These are phyloP conservation scores for Lobulomyces angularis DNA, from an alignment of 192 early-diverging fungal species.

Conservation along the genomic window DNA sequence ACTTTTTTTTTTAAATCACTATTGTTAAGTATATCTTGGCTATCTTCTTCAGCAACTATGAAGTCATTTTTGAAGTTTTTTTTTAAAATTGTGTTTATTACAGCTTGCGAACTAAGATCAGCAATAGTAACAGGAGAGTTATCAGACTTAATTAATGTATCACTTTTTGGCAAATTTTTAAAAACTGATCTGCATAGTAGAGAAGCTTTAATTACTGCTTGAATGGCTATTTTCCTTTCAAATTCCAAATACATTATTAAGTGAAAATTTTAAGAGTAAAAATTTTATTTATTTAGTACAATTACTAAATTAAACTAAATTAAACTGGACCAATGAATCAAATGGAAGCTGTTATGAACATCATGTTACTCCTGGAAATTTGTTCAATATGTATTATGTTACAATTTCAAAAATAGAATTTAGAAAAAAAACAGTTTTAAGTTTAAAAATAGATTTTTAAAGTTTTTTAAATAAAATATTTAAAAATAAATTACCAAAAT, in stretches of 20 bases:
- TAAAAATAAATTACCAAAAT: too few species aligned
- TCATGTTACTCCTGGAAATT: too few species aligned
- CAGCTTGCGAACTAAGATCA: conserved; percentile 90
- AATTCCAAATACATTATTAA: conserved; percentile 32
- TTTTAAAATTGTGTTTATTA: conserved; percentile 73
- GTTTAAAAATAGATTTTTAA: too few species aligned
- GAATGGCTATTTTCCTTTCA: conserved; percentile 74
- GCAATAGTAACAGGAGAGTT: conserved; percentile 94
- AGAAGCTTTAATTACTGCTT: conserved; percentile 77
- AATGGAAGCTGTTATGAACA: too few species aligned
- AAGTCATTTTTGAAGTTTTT: conserved; percentile 72
- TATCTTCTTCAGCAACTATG: conserved; percentile 93
- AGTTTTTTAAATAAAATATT: too few species aligned
- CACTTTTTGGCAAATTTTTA: conserved; percentile 59
- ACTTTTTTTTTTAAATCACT: conserved; percentile 63
- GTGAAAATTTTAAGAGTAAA: too few species aligned
- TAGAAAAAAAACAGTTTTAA: too few species aligned
- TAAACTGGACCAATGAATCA: too few species aligned
- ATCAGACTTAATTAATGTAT: conserved; percentile 86
- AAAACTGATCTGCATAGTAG: conserved; percentile 87
- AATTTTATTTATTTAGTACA: too few species aligned
- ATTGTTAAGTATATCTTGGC: conserved; percentile 70
- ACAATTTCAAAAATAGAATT: too few species aligned
- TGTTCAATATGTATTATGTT: too few species aligned
- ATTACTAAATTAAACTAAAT: too few species aligned